These are phyloP conservation scores for Candida buenavistaensis DNA, from an alignment of 1,139 yeast genomes.

Conservation along the genomic window DNA sequence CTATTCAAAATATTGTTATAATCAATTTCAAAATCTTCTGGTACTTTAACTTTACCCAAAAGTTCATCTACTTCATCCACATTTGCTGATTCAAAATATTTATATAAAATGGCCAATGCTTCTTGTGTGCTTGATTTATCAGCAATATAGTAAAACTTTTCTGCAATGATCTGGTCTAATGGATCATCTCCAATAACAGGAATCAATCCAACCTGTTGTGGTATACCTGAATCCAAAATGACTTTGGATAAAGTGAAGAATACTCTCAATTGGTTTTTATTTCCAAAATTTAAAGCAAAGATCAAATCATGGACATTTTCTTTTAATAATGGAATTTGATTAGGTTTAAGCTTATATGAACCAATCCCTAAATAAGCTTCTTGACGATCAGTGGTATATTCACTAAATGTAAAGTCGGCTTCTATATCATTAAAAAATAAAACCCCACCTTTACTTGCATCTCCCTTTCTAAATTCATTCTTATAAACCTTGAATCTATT, in stretches of 20 bases:
- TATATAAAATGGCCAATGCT: conserved; percentile 43
- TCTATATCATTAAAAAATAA: conserved; percentile 80
- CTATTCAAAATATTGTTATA: conserved; percentile 22
- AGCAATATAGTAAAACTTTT: conserved; percentile 34
- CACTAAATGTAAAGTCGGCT: conserved; percentile 53
- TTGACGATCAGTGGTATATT: conserved; percentile 44
- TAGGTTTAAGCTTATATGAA: conserved; percentile 36
- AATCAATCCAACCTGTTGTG: conserved; percentile 79
- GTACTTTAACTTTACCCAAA: conserved; percentile 22
- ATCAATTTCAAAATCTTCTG: conserved; percentile 24
- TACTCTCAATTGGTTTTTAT: conserved; percentile 46
- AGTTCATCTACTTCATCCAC: conserved; percentile 27
- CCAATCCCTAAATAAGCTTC: conserved; percentile 36
- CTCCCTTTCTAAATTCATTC: conserved; percentile 26
- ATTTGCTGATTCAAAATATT: conserved; percentile 29
- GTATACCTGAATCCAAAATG: conserved; percentile 57
- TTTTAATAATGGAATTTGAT: conserved; percentile 66
- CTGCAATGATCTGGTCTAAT: conserved; percentile 29
- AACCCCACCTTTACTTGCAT: conserved; percentile 41
- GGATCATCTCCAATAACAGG: conserved; percentile 49
- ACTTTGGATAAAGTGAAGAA: conserved; percentile 51
- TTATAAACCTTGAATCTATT: conserved; percentile 39
- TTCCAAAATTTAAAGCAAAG: conserved; percentile 65
- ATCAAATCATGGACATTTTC: conserved; percentile 79
- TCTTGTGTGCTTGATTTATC: conserved; percentile 33